Conservation (phyloP, 176 grass and related monocot genomes). For the Cenchrus americanus region DNA sequence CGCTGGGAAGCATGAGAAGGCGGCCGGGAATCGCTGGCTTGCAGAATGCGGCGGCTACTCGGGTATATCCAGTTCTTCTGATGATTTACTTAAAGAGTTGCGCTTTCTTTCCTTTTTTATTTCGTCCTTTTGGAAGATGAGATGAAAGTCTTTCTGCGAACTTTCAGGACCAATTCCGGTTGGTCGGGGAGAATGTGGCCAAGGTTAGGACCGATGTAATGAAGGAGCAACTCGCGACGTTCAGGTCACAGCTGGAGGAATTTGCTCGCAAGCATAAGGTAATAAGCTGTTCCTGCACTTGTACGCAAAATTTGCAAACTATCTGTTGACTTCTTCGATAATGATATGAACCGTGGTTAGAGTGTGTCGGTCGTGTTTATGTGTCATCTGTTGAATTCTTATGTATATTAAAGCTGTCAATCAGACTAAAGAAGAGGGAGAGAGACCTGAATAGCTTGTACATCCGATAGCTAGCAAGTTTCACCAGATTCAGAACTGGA, state of each 20-base stretch:
- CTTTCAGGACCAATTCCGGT: slow-evolving; percentile 77
- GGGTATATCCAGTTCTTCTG: slow-evolving; percentile 37
- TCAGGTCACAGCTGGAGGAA: slow-evolving; percentile 84
- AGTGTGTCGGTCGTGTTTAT: not conserved
- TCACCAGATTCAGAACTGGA: no score
- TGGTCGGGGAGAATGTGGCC: slow-evolving; percentile 91
- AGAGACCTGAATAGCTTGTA: not conserved
- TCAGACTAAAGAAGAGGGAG: not conserved
- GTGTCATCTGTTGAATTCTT: not conserved
- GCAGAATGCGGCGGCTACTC: slow-evolving; percentile 59
- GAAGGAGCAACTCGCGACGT: slow-evolving; percentile 88
- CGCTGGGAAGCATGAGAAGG: slow-evolving; percentile 32
- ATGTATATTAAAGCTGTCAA: not conserved
- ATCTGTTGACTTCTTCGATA: not conserved
- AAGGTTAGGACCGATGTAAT: slow-evolving; percentile 94
- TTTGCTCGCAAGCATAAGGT: slow-evolving; percentile 98
- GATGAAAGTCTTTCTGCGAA: not conserved
- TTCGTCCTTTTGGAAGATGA: not conserved
- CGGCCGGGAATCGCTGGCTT: slow-evolving; percentile 55
- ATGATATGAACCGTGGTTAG: not conserved
- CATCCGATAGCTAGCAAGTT: not conserved
- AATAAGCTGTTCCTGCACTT: not conserved
- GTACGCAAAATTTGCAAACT: not conserved
- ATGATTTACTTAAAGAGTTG: not conserved
- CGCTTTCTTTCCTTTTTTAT: not conserved